Conservation (phyloP, 768 basidiomycete genomes). For the Pulveroboletus ravenelii region DNA sequence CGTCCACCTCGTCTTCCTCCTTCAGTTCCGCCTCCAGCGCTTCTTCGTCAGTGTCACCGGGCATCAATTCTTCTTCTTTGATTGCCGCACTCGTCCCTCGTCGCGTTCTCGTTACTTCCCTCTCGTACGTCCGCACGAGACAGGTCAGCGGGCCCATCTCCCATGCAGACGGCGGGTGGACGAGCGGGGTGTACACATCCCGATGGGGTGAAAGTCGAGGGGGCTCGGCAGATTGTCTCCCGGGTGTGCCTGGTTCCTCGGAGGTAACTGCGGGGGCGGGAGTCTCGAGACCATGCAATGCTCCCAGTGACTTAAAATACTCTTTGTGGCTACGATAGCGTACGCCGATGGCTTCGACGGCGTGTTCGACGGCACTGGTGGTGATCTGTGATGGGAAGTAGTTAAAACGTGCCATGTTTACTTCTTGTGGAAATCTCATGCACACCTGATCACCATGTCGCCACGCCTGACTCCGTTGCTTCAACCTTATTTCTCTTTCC, state of each 20-base stretch:
- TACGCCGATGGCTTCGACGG: constrained; percentile 44
- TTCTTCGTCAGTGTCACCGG: constrained; percentile 35
- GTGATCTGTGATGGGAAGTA: constrained; percentile 35
- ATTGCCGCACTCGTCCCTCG: constrained; percentile 16
- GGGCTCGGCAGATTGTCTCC: constrained; percentile 1
- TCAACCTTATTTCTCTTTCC: constrained; percentile 56
- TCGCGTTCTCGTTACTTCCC: constrained; percentile 15
- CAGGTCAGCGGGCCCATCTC: constrained; percentile 8
- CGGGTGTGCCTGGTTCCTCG: constrained; percentile 14
- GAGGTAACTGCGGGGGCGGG: neutral
- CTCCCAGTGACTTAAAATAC: constrained; percentile 38
- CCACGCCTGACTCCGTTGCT: constrained; percentile 60
- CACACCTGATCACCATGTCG: constrained; percentile 40
- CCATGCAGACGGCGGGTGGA: constrained; percentile 28
- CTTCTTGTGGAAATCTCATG: neutral
- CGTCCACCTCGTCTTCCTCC: constrained; percentile 42
- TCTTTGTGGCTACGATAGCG: constrained; percentile 33
- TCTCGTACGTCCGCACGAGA: constrained; percentile 23
- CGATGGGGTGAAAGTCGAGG: constrained; percentile 23
- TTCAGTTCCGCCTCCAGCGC: constrained; percentile 35
- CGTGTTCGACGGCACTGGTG: constrained; percentile 42
- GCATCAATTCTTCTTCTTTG: constrained; percentile 25
- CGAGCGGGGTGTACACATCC: constrained; percentile 33
- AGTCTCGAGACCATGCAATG: constrained; percentile 2
- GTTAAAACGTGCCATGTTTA: neutral